Base-by-base conservation (phyloP, 1,284 basidiomycete genomes). In the Cutaneotrichosporon sp. region DNA sequence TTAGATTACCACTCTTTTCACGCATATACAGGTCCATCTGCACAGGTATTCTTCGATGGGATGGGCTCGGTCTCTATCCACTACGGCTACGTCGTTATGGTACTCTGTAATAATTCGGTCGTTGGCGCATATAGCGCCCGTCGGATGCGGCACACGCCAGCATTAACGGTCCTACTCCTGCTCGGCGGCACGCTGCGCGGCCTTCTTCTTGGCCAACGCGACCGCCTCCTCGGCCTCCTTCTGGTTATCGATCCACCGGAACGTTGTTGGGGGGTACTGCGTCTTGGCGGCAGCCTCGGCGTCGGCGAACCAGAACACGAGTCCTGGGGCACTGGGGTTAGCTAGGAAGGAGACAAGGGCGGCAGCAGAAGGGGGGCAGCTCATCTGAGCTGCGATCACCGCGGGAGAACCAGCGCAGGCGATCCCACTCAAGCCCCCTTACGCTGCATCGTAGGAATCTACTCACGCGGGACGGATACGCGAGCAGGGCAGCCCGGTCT, bases 221-320 rank as follows among this genome's bases (percentile, higher is more conserved):
- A 73, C 67, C 4, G 71, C 74, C 56, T 74, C 74, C 46, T 72
- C 68, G 2, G 72, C 74, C 50, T 75, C 72, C 55, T 71, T 70
- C 55, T 68, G 67, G 53, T 71, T 72, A 48, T 74, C 72, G 52
- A 75, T 74, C 74, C 74, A 75, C 46, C 70, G 59, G 67, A 74
- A 74, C 5, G 65, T 67, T 19, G 68, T 72, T 3, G 74, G 70
- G 10, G 71, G 71, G 59, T 71, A 71, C 35, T 59, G 58, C 5
- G 71, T 73, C 44, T 63, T 56, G 22, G 61, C 78, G 3, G 91
- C 90, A 6, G 84, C 84, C 51, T 90, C 86, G 22, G 67, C 64
- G 71, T 94, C 90, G 41, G 88, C 84, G 74, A 96, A 96, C 90
- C 90, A 97, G 74, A 85, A 92, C 19, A 94, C 80, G 54, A 87